A percentile compares a stretch with the other conserved stretches of the same genome.
These are phyloP conservation scores for Candida nemodendra DNA, from an alignment of 805 yeast genomes.

Conservation along the genomic window DNA sequence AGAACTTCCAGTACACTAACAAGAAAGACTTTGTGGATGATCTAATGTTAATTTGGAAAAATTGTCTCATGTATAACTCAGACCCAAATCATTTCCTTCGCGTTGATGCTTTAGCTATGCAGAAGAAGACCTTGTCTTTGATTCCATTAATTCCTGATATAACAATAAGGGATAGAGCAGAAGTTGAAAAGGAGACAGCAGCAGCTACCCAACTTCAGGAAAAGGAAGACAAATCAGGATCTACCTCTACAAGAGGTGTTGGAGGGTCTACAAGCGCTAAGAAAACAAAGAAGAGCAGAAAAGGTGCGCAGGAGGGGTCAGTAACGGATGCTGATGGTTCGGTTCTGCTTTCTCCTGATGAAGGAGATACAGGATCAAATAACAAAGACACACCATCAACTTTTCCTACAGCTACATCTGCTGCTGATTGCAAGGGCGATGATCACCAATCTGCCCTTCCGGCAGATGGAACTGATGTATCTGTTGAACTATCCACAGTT, in stretches of 20 bases:
- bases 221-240: constrained; percentile 23
- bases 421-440: background rate
- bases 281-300: constrained; percentile 39
- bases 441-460: background rate
- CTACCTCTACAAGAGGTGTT: constrained; percentile 34
- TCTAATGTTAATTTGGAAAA: constrained; percentile 91
- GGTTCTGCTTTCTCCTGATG: constrained; percentile 3
- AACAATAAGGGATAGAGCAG: constrained; percentile 66
- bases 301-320: constrained; percentile 27
- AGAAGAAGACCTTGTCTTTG: constrained; percentile 73
- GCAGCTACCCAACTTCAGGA: constrained; percentile 38
- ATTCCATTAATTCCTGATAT: constrained; percentile 90
- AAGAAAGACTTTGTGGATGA: constrained; percentile 94
- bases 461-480: background rate
- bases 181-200: constrained; percentile 66
- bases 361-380: constrained; percentile 1
- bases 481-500: background rate
- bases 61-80: constrained; percentile 88
- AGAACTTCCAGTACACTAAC: constrained; percentile 74
- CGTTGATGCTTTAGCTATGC: constrained; percentile 95
- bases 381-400: constrained; percentile 1
- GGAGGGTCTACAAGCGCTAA: constrained; percentile 31
- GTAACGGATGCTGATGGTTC: constrained; percentile 6
- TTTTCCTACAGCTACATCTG: background rate
- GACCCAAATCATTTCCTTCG: constrained; percentile 92